Evolutionary conservation across 2,329 filamentous ascomycete species (phyloP).

Genomic region (Calonectria crousiana): DNA sequence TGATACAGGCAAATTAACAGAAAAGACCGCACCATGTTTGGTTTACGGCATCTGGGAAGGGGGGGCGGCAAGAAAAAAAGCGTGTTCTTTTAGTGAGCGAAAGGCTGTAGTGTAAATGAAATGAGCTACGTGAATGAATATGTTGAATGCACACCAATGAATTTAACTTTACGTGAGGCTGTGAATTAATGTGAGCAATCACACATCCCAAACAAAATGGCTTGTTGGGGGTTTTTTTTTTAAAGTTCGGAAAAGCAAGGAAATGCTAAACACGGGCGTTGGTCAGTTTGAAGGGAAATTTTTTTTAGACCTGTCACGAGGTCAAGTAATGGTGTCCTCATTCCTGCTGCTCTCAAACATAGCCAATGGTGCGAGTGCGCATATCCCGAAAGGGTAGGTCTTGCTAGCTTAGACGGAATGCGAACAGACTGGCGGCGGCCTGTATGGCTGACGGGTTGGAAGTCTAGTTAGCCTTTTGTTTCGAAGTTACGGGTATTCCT

Average conservation of each 20-base stretch:
- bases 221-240: background rate
- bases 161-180: background rate
- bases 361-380: background rate
- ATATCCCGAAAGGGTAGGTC: background rate
- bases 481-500: background rate
- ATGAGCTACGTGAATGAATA: slow-evolving; percentile 12
- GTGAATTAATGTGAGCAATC: background rate
- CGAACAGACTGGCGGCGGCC: no score
- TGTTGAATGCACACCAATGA: background rate
- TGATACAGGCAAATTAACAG: slow-evolving; percentile 28
- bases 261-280: background rate
- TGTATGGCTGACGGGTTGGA: no score
- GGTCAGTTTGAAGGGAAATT: background rate
- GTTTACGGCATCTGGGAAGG: slow-evolving; percentile 22
- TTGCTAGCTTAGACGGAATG: background rate
- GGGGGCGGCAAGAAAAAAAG: slow-evolving; percentile 26
- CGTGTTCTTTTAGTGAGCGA: slow-evolving; percentile 21
- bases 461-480: background rate
- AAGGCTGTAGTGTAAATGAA: slow-evolving; percentile 15
- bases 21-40: slow-evolving; percentile 21
- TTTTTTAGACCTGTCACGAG: background rate
- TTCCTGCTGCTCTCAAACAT: background rate
- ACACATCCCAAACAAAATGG: background rate
- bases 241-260: background rate
- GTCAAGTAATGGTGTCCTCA: background rate